Evolutionary conservation across 805 yeast genomes (phyloP).

Genomic region (Cyberlindnera lachancei): DNA sequence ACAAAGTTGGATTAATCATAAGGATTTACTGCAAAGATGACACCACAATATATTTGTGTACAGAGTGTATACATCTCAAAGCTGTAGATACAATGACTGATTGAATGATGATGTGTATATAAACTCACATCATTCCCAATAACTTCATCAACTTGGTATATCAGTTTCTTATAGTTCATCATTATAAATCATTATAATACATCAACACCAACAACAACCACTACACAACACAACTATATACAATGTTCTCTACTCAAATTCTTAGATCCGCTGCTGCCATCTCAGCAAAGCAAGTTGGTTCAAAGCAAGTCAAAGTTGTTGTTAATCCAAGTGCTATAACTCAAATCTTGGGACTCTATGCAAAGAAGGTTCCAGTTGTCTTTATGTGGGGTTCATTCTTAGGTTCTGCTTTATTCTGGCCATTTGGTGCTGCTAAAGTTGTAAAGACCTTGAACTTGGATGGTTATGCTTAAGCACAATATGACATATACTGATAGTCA

Average conservation of each 20-base stretch:
- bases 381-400: conserved; percentile 19
- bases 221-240: neutral
- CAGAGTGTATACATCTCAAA: no score
- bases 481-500: no score
- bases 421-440: conserved; percentile 11
- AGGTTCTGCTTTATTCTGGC: conserved; percentile 16
- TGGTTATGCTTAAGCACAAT: conserved; percentile 5
- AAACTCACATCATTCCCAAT: no score
- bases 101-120: no score
- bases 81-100: no score
- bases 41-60: no score
- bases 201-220: no score
- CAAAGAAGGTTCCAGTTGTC: conserved; percentile 14
- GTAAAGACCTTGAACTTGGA: conserved; percentile 5
- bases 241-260: conserved; percentile 20
- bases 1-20: no score
- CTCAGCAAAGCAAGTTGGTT: conserved; percentile 15
- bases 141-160: no score
- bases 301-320: conserved; percentile 14
- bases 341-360: conserved; percentile 9
- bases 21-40: no score
- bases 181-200: no score
- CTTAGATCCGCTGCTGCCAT: conserved; percentile 22
- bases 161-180: no score
- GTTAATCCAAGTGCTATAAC: conserved; percentile 12